Evolutionary conservation across 257 asterid genomes (phyloP), one percentile per base, ranked within the genome.

Genomic region (Nicotiana knightiana): DNA sequence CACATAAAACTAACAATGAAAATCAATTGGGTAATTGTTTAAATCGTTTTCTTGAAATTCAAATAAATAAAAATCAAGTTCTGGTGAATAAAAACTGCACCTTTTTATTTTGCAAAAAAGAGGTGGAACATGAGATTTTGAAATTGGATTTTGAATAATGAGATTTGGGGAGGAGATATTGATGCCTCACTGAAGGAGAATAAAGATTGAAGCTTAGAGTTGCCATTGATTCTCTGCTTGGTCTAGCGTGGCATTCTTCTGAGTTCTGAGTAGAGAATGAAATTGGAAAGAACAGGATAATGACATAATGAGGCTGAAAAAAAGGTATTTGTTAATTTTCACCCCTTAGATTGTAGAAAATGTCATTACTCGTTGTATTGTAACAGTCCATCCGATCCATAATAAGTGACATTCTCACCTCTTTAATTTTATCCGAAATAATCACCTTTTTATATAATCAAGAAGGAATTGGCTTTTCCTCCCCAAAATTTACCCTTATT

Each of bases 101-200:
- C 97, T 92, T 93, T 86, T 65, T 81, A 11, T 86, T 62, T 55
- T 68, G 85, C 82, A 66, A 85, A 66, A 76, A 82, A 64, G 85
- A 86, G 79, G 73, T 81, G 48, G 87, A 88, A 62, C 91, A 88
- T 70, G 89, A 87, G 59, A 91, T 43, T 71, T 82, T 82, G 46
- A 28, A 76, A n/a, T 62, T 59, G 4, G 65, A 81, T 48, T 82
- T 63, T 59, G 81, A 46, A 79, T 81, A 70, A 10, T 71, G 73
- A 81, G 37, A 71, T 46, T 46, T 75, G 1, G 43, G 43, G 9
- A 8, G 79, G 83, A 68, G 55, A 81, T 33, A 71, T 73, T 67
- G 75, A 76, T 64, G 82, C 83, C 82, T 65, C 85, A 79, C 85
- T 12, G 37, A 13, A 9, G 61, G 59, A 10, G 48, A 43, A 57